A percentile compares a stretch with the other conserved stretches of the same genome.
Conservation (phyloP, 1,284 basidiomycete genomes). For the Calocybe gambosa region DNA sequence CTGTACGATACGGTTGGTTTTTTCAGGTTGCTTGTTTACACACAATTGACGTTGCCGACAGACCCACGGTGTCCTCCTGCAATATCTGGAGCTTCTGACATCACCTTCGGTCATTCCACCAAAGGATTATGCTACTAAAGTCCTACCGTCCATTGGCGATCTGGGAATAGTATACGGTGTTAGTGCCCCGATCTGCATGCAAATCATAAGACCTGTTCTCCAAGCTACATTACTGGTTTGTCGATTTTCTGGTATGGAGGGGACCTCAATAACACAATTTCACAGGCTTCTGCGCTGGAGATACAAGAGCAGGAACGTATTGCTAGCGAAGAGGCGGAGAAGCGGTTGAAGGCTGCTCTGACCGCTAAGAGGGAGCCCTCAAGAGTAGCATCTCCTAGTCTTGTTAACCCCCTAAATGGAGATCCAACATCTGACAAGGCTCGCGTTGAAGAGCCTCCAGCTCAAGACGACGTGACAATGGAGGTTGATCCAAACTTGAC, state of each 20-base stretch:
- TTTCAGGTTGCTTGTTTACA: constrained; percentile 14
- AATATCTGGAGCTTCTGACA: constrained; percentile 70
- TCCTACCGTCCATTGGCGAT: constrained; percentile 67
- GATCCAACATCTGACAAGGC: constrained; percentile 29
- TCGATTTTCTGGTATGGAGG: constrained; percentile 14
- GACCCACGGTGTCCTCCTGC: constrained; percentile 73
- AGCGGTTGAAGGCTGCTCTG: constrained; percentile 67
- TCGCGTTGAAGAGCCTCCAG: constrained; percentile 22
- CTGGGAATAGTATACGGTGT: constrained; percentile 74
- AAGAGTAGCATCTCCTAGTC: constrained; percentile 54
- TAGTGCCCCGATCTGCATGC: constrained; percentile 83
- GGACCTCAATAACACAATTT: background rate
- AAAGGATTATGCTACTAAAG: constrained; percentile 58
- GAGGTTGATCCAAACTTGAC: constrained; percentile 33
- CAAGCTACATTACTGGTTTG: constrained; percentile 58
- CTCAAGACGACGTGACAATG: constrained; percentile 48
- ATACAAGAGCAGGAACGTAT: constrained; percentile 60
- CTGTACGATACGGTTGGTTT: constrained; percentile 78
- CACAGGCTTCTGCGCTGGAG: constrained; percentile 48
- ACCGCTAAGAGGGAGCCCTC: constrained; percentile 72
- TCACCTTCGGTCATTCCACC: constrained; percentile 53
- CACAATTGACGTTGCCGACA: constrained; percentile 23
- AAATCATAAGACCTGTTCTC: constrained; percentile 81
- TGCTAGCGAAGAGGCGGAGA: constrained; percentile 68
- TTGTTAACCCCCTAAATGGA: constrained; percentile 25